Percentiles rank a stretch among this genome's conserved stretches.
phyloP scores from a whole-genome alignment of 306 rosid species.

The Argentina anserina region DNA sequence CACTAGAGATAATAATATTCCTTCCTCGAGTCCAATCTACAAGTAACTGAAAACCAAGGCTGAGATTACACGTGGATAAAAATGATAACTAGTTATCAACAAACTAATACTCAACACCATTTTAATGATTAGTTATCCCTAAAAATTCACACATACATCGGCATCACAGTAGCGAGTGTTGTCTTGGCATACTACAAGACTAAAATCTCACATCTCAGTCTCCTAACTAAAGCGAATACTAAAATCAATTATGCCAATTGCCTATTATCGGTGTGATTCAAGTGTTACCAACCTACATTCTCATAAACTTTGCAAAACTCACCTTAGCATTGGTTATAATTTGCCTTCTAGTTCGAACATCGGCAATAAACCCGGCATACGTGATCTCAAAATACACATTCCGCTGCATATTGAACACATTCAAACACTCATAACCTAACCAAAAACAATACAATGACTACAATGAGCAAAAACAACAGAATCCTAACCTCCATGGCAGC shows the following conservation, averaged over 20 bases:
- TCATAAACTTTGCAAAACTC: background rate
- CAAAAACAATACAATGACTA: background rate
- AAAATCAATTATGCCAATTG: background rate
- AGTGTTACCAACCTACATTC: background rate
- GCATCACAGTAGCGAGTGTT: background rate
- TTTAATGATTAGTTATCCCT: no score
- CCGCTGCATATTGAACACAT: constrained; percentile 47
- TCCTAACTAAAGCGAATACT: background rate
- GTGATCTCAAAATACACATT: constrained; percentile 75
- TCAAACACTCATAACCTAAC: background rate
- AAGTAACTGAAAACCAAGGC: constrained; percentile 46
- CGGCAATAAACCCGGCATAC: constrained; percentile 48
- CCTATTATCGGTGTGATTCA: background rate
- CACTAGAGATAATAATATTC: constrained; percentile 69
- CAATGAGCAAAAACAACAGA: background rate
- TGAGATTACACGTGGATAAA: constrained; percentile 11
- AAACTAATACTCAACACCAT: background rate
- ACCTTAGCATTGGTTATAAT: constrained; percentile 76
- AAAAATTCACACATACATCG: background rate
- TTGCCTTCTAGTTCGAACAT: constrained; percentile 59
- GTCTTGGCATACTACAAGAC: no score
- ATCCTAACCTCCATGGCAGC: constrained; percentile 58
- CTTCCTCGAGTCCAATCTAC: constrained; percentile 88
- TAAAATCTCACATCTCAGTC: background rate
- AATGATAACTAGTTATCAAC: background rate